Evolutionary conservation across 768 basidiomycete genomes (phyloP), one percentile per base, ranked within the genome.

Genomic region (Podaxis sp.): DNA sequence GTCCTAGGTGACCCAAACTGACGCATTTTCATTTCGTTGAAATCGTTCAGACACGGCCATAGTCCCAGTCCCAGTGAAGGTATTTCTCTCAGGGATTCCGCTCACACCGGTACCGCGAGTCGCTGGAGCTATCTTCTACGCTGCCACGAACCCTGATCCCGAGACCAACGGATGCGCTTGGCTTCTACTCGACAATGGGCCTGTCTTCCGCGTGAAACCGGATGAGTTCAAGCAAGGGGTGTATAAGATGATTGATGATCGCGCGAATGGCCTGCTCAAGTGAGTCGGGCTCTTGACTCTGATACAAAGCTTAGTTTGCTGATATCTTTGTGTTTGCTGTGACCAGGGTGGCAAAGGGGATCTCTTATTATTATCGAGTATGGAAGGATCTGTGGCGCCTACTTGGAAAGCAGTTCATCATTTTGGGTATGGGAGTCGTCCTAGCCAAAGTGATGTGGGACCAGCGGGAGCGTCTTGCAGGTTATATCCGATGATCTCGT

Each of bases 201-300:
- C 80, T 2, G 79, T 81, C 6, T 80, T 82, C 64, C 70, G 75
- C 59, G 71, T 83, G 4, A 75, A 77, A 13, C 77, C 76, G 46
- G 81, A 84, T 63, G 73, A 79, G 55, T 77, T 86, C 68, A 79
- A 77, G 63, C 64, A 75, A 51, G 84, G 84, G 2, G 80, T 85
- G 22, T 86, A 85, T 68, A 74, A 74, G 58, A 77, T 85, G 76
- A 76, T 86, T 19, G 79, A 83, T 59, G 69, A 74, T n/a, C 70
- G 80, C 52, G 70, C 70, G 3, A 81, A 80, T 65, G 37, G 55
- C 8, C 50, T 57, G 19, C 56, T 63, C 55, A 55, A 47, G 65
- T 64, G 36, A 61, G 63, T 63, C 29, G 13, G 3, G 2, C 8
- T 6, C 25, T 9, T 50, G 47, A 50, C 11, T 7, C 4, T 4